Evolutionary conservation across 371 early-diverging fungal genomes (phyloP), one percentile per base, ranked within the genome.

Genomic region (Dichotomocladium elegans): DNA sequence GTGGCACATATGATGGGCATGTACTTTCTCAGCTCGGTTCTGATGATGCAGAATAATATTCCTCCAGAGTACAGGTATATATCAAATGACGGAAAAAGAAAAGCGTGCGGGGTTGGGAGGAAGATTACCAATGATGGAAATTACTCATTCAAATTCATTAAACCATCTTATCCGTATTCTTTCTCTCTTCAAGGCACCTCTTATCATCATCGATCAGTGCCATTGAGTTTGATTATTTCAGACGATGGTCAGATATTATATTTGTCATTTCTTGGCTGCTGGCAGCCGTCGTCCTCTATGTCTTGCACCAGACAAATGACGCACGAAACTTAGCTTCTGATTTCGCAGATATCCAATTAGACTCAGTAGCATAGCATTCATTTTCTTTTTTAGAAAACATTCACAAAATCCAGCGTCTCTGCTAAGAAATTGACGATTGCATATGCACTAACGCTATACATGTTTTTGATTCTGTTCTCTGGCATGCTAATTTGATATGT

Each of bases 231-330:
- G 79, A 89, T 61, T 95, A 91, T 63, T 96, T 94, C 64, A 80
- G 86, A 50, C 87, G 83, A 26, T 96, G 96, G 96, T 95, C 94
- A 55, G 96, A 96, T 67, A 80, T 89, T 21, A 92, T 95, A 12
- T 92, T 94, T 67, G 66, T 95, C 35, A 69, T 89, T n/a, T 82
- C 90, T 4, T 93, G 91, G 0, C 51, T 87, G 10, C 42, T 81
- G 29, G 85, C 87, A 10, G 69, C 77, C 11, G 57, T 75, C n/a
- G 65, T 90, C 29, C 63, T 89, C 21, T 90, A 86, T 54, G 72
- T 90, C 31, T 71, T 87, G 29, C 86, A 90, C 56, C 81, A 76
- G 44, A 86, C 86, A 2, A 80, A 76, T 27, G 76, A 78, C 46
- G 66, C 66, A 4, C 57, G 65, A 14, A 62, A 56, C 25, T 49